Evolutionary conservation across 768 basidiomycete species (phyloP).

Genomic region (Wakefieldia striispora): DNA sequence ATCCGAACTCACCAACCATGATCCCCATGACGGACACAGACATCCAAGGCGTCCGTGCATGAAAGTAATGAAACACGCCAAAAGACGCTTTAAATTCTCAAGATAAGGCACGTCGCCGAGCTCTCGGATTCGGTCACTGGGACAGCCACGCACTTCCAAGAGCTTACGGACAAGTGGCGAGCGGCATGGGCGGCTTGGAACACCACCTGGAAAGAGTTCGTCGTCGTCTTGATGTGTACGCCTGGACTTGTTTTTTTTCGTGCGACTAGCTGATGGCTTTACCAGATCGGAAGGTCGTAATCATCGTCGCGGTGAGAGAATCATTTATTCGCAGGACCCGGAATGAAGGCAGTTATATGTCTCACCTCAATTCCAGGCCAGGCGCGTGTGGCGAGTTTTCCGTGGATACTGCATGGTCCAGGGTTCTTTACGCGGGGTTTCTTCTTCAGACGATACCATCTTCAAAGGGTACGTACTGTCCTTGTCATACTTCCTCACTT

Average conservation of each 20-base stretch:
- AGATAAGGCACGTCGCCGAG: constrained; percentile 48
- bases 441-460: no score
- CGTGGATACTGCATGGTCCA: no score
- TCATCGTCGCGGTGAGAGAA: no score
- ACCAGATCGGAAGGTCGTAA: no score
- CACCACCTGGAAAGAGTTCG: constrained; percentile 24
- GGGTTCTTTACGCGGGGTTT: no score
- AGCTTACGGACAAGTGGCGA: constrained; percentile 27
- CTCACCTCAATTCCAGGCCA: no score
- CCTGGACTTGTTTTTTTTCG: background rate
- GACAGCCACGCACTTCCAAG: constrained; percentile 11
- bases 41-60: constrained; percentile 73
- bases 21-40: constrained; percentile 76
- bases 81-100: constrained; percentile 38
- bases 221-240: constrained; percentile 3
- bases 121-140: constrained; percentile 6
- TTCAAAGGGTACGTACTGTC: constrained; percentile 42
- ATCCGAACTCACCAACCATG: constrained; percentile 74
- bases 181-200: constrained; percentile 26
- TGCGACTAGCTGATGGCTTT: background rate
- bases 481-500: background rate
- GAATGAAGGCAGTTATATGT: no score
- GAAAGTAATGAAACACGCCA: constrained; percentile 35
- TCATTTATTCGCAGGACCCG: no score
- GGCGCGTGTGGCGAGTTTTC: no score